Base-by-base conservation (phyloP, 1,284 basidiomycete species). In the Ceratobasidium sp. region DNA sequence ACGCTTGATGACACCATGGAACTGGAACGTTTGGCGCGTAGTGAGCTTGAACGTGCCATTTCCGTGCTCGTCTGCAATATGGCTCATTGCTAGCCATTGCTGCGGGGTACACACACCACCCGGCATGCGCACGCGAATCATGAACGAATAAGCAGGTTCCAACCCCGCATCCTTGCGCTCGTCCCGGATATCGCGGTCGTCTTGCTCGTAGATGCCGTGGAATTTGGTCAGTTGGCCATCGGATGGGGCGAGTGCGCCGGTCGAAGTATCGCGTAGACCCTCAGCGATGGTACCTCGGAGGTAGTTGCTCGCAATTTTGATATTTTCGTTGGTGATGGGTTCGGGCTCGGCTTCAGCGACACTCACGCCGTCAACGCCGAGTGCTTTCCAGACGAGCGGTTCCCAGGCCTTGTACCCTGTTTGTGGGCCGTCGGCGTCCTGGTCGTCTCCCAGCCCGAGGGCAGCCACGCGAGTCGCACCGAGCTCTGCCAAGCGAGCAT, bases 1-100 rank as follows among this genome's bases (percentile, higher is more conserved):
- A 73, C 86, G 86, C 85, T 99, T 99, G 83, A 99, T 91, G 74
- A 99, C 91, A 72, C 96, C 96, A 80, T 99, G 96, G 86, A 98
- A 99, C 82, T 99, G 96, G 89, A 98, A 98, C n/a, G 97, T 99
- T 81, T 96, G 90, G 72, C 96, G 85, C 31, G 97, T 99, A 57
- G 96, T 99, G 75, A 99, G 90, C 84, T 99, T 99, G 83, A 99
- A 91, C 15, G 96, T 96, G 69, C 92, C 87, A 76, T 90, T 93
- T 31, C 94, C 96, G 79, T 96, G 94, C 80, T 96, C 92, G 77
- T 98, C 96, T 69, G 95, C 88, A 73, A 99, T 98, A 74, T 90
- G 88, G 81, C 98, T 94, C 86, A 99, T 93, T 75, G 91, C 87
- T 68, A 96, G 82, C 97, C 97, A 99, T 81, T 99, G 96, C 69